A percentile compares a stretch with the other conserved stretches of the same genome.
These are phyloP conservation scores for Penstemon davidsonii DNA, from an alignment of 257 asterid genomes.

Conservation along the genomic window DNA sequence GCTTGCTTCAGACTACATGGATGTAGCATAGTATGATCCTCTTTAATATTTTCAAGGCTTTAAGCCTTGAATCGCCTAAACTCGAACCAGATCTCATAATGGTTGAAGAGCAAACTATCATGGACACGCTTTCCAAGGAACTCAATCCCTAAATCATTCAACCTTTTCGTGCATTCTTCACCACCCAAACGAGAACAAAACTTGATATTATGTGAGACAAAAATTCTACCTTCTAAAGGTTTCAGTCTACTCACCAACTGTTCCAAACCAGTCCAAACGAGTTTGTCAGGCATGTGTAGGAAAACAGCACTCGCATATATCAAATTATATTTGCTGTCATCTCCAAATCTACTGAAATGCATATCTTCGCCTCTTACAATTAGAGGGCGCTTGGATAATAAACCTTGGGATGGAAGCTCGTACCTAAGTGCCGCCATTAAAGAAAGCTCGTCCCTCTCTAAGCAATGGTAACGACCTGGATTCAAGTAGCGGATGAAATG, in stretches of 20 bases:
- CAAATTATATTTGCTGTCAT: conserved; percentile 51
- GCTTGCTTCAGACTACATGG: too few relatives aligned
- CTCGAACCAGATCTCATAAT: conserved; percentile 91
- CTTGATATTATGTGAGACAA: conserved; percentile 89
- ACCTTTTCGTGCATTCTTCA: conserved; percentile 78
- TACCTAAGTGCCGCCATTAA: conserved; percentile 85
- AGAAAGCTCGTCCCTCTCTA: conserved; percentile 91
- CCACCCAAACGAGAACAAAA: conserved; percentile 90
- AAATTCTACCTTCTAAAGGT: conserved; percentile 74
- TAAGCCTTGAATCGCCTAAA: conserved; percentile 61
- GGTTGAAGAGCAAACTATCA: conserved; percentile 89
- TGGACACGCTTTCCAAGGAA: conserved; percentile 72
- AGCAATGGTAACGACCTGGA: conserved; percentile 67
- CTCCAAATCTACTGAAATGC: conserved; percentile 76
- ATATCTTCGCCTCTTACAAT: conserved; percentile 86
- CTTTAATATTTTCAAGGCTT: neutral
- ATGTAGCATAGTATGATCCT: too few relatives aligned
- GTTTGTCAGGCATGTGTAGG: conserved; percentile 88
- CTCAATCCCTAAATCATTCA: conserved; percentile 63
- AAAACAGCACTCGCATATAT: conserved; percentile 94
- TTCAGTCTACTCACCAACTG: conserved; percentile 56
- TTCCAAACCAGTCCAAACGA: conserved; percentile 89
- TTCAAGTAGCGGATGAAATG: conserved; percentile 81
- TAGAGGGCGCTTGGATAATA: conserved; percentile 72
- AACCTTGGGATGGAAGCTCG: conserved; percentile 92